A percentile compares a stretch with the other conserved stretches of the same genome.
These are phyloP conservation scores for Castanea mollissima DNA, from an alignment of 306 rosid species.

Conservation along the genomic window DNA sequence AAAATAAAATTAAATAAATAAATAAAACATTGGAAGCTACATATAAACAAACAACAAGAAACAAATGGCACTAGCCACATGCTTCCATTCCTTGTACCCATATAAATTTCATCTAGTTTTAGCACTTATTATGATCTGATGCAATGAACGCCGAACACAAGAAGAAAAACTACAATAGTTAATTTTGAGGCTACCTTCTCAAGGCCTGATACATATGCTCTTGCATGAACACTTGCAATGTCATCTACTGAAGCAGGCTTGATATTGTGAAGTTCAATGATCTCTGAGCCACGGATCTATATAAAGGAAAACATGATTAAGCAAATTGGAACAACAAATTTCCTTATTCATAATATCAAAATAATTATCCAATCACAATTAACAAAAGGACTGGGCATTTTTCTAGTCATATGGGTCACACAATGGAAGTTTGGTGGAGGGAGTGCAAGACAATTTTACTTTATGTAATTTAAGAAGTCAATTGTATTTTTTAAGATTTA, in stretches of 20 bases:
- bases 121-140: not conserved
- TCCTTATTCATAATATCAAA: not conserved
- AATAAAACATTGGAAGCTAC: not conserved
- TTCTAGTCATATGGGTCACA: not conserved
- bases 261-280: slow-evolving; percentile 62
- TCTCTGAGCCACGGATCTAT: slow-evolving; percentile 78
- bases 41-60: not conserved
- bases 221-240: slow-evolving; percentile 80
- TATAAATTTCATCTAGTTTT: not conserved
- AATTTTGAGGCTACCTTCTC: slow-evolving; percentile 61
- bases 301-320: slow-evolving; percentile 11
- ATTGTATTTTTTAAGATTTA: too few relatives aligned
- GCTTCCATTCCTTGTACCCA: not conserved
- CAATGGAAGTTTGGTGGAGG: not conserved
- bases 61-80: not conserved
- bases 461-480: too few relatives aligned
- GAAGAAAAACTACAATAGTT: not conserved
- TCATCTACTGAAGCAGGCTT: slow-evolving; percentile 76
- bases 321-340: slow-evolving; percentile 1
- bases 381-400: not conserved
- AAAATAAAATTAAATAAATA: not conserved
- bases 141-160: slow-evolving; percentile 2
- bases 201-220: slow-evolving; percentile 71
- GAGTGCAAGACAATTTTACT: too few relatives aligned
- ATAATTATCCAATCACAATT: too few relatives aligned